Evolutionary conservation across 2,329 filamentous ascomycete genomes (phyloP), one percentile per base, ranked within the genome.

Genomic region (Gnomoniopsis smithogilvyi): DNA sequence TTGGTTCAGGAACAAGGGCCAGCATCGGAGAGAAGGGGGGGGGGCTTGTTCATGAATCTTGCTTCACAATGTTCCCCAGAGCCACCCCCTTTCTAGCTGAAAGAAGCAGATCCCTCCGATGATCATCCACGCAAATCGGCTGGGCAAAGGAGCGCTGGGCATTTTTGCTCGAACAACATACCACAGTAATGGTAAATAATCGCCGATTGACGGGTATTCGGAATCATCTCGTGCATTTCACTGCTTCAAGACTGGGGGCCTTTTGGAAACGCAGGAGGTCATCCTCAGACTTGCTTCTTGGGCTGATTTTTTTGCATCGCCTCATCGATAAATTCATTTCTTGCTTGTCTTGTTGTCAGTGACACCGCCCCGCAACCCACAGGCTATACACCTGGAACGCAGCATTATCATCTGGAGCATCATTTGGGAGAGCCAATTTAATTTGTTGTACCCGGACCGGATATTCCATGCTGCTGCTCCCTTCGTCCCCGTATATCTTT

Each of bases 61-160:
- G 51, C 51, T 11, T 19, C n/a, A n/a, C n/a, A 53, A 14, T n/a
- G 19, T 33, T 22, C 24, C 15, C 33, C 55, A 36, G 48, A 51
- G 52, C 56, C 52, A 53, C 51, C 52, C 56, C 59, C 48, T 54
- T 49, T 58, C 33, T 41, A 49, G 43, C 54, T 52, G 50, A 54
- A 34, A 59, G 15, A 45, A 54, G 59, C 47, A 61, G 47, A 55
- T 58, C 55, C n/a, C 47, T 24, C 55, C 55, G 55, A 19, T n/a
- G 55, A 55, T 57, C 59, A 59, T 11, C 53, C 49, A 55, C 33
- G 30, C 19, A 45, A 36, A 49, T 26, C 22, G 54, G 21, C n/a
- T 6, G 41, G 30, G 17, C n/a, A 24, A 47, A 41, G 15, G 17
- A 14, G 14, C 11, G 19, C 41, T 21, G 41, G 41, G 41, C 41